Conservation (phyloP, 148 eudicot species). For the Cornus controversa region DNA sequence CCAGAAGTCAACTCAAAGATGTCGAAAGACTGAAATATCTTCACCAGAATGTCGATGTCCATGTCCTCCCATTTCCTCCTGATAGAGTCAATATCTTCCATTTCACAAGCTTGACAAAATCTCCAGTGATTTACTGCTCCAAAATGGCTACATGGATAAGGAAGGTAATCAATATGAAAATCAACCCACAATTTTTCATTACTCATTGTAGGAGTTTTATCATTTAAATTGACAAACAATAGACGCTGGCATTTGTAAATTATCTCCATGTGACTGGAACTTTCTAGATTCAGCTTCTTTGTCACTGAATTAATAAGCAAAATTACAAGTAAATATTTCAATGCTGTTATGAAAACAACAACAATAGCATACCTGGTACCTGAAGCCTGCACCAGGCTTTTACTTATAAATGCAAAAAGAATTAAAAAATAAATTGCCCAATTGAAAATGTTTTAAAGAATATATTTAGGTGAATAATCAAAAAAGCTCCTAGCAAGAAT, state of each 20-base stretch:
- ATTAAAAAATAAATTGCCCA: no score
- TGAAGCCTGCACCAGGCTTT: not conserved
- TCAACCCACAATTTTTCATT: not conserved
- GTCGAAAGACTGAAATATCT: slow-evolving; percentile 38
- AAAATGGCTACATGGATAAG: not conserved
- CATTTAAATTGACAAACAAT: not conserved
- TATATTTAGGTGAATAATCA: not conserved
- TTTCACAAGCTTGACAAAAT: slow-evolving; percentile 1
- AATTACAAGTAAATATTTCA: no score
- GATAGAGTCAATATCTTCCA: slow-evolving; percentile 21
- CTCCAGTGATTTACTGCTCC: not conserved
- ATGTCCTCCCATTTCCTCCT: slow-evolving; percentile 44
- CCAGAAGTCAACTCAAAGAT: slow-evolving; percentile 41
- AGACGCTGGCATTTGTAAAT: not conserved
- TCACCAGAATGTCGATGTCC: slow-evolving; percentile 44
- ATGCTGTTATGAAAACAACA: not conserved
- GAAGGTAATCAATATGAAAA: not conserved
- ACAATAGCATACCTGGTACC: no score
- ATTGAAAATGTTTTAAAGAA: no score
- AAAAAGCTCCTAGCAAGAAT: not conserved
- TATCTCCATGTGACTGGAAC: not conserved
- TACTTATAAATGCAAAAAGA: not conserved
- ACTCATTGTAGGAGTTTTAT: not conserved
- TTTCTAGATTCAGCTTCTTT: no score
- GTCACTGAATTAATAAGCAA: no score